Evolutionary conservation across 352 stramenopile genomes (phyloP), one percentile per base, ranked within the genome.

Genomic region (Thalassiosira mediterranea): DNA sequence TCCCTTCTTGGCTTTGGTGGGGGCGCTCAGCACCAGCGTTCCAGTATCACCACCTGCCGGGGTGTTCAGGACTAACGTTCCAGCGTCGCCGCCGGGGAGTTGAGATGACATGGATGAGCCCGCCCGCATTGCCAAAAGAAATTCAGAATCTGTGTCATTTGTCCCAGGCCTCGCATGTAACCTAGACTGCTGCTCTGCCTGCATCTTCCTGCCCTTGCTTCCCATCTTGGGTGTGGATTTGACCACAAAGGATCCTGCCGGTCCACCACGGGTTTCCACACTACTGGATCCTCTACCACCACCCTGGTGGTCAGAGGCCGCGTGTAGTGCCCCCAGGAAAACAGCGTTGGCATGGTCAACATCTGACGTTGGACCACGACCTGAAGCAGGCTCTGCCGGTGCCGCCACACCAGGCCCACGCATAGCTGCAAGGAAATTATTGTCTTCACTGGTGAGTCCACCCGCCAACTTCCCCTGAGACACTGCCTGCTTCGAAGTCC

Each of bases 291-390:
- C 31, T 66, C 32, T 34, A 46, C 63, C 57, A 49, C 32, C 32
- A 31, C 47, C 42, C n/a, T 32, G 2, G 21, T 10, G 17, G 57
- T 72, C 61, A 11, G 54, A 58, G 2, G 53, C 62, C 4, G 70
- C 76, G 31, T 79, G 76, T 0, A 85, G 56, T n/a, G 70, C 71
- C 52, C 76, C 76, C 21, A 85, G 44, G 42, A 85, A 85, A 17
- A 70, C 76, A 17, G 76, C 76, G 52, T 85, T 85, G 37, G 76
- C 71, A 58, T 75, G 19, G 13, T 38, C 69, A n/a, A 85, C 69
- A 8, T 76, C 63, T 7, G 5, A 5, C 44, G 5, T 53, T 8
- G 44, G 17, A 60, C n/a, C 44, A 21, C 44, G 34, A 7, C 7
- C 34, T 42, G 7, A 42, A 42, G 34, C 7, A 42, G 34, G 34